Evolutionary conservation across 2,329 filamentous ascomycete species (phyloP).

Genomic region (Pseudogymnoascus sp.): DNA sequence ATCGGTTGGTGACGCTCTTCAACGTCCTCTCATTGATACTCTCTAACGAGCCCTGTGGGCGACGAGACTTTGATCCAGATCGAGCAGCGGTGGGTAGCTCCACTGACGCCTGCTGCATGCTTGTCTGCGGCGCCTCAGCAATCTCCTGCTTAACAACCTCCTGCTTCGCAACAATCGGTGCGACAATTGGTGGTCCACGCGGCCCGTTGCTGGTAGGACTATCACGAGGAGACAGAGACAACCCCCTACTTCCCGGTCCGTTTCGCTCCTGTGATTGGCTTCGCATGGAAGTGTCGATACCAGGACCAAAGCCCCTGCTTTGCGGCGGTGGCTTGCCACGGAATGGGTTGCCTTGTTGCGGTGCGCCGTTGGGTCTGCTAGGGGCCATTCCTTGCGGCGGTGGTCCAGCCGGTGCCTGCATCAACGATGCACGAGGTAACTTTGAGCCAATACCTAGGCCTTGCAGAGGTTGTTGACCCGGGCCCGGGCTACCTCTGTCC

Average conservation of each 20-base stretch:
- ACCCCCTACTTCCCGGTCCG: slow-evolving; percentile 28
- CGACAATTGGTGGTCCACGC: slow-evolving; percentile 38
- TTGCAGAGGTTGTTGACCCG: slow-evolving; percentile 23
- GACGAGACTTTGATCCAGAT: slow-evolving; percentile 43
- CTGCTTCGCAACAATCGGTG: slow-evolving; percentile 38
- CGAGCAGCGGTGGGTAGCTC: slow-evolving; percentile 21
- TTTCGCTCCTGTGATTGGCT: slow-evolving; percentile 39
- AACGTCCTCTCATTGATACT: slow-evolving; percentile 53
- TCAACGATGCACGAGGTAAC: slow-evolving; percentile 30
- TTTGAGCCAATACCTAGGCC: slow-evolving; percentile 31
- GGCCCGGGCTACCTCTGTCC: slow-evolving; percentile 26
- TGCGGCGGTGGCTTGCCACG: slow-evolving; percentile 22
- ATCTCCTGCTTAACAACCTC: slow-evolving; percentile 27
- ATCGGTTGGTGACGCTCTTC: slow-evolving; percentile 36
- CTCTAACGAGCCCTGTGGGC: slow-evolving; percentile 60
- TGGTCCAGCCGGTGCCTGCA: slow-evolving; percentile 38
- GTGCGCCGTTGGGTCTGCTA: slow-evolving; percentile 49
- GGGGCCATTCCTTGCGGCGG: slow-evolving; percentile 52
- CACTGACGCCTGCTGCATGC: slow-evolving; percentile 29
- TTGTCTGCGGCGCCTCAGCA: slow-evolving; percentile 24
- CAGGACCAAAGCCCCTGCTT: slow-evolving; percentile 25
- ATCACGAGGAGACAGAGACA: slow-evolving; percentile 35
- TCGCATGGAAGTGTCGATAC: slow-evolving; percentile 29
- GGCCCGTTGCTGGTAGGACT: slow-evolving; percentile 51
- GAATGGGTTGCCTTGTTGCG: slow-evolving; percentile 52